Evolutionary conservation across 352 stramenopile species (phyloP), one percentile per base, ranked within the genome.

Genomic region (Paralagenidium karlingii): DNA sequence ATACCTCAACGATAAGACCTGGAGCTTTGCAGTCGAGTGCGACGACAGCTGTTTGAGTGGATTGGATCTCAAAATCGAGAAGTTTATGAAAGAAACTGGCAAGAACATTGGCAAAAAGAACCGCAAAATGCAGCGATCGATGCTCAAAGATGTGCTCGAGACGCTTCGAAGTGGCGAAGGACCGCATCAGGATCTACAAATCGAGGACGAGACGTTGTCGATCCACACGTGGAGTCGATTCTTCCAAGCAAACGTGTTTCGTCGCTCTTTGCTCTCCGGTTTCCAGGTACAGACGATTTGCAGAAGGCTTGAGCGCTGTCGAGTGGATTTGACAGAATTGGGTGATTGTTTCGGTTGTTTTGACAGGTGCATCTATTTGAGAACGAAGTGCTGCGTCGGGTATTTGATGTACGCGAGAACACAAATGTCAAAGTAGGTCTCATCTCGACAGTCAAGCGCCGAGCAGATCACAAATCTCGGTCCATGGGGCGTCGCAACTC

Each of bases 81-180:
- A 40, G 24, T 80, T 67, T 43, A 78, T 83, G 63, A 62, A 59
- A 26, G 63, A 80, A 40, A 66, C 65, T n/a, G 68, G 47, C 28
- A 82, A 83, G 43, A 75, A 42, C 29, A 70, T 83, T 16, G 68
- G 68, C 43, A 83, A 83, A 50, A 83, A 83, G 51, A 83, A 66
- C 43, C 58, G 68, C 28, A 80, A 80, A 44, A 34, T 39, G 8
- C 68, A 83, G 43, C 58, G 68, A 8, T 80, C 65, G 43, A 66
- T 66, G 49, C 50, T 83, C 26, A 83, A 83, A 38, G 65, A 80
- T 30, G 68, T 83, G 19, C 45, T 83, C 28, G 65, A 80, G 51
- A 80, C 68, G 27, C 41, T 82, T 15, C 46, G 49, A 8, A 71
- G 60, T 8, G 68, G 68, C 27, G 61, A 78, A 33, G 68, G 68